A percentile compares a stretch with the other conserved stretches of the same genome.
Conservation (phyloP, 495 filamentous ascomycete species). For the Penicillium robsamsonii region DNA sequence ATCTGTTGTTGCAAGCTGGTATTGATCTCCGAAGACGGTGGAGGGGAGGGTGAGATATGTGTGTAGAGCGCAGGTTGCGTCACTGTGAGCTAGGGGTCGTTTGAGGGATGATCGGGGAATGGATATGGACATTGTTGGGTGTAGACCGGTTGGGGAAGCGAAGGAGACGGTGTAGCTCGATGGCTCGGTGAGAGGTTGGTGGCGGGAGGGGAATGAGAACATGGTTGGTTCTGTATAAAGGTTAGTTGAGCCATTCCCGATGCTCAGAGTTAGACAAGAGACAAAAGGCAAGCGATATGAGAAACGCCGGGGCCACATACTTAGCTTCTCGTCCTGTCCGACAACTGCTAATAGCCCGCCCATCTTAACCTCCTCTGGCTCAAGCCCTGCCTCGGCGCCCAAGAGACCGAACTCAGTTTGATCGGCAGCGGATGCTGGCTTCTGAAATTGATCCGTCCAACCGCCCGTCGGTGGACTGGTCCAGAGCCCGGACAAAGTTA, state of each 20-base stretch:
- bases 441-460: slow-evolving; percentile 52
- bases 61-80: slow-evolving; percentile 66
- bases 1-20: slow-evolving; percentile 68
- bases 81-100: slow-evolving; percentile 32
- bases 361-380: slow-evolving; percentile 70
- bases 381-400: slow-evolving; percentile 58
- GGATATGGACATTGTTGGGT: slow-evolving; percentile 72
- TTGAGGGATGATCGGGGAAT: slow-evolving; percentile 35
- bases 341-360: slow-evolving; percentile 78
- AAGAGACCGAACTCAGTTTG: slow-evolving; percentile 83
- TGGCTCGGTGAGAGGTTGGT: slow-evolving; percentile 57
- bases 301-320: slow-evolving; percentile 42
- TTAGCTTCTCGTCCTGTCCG: slow-evolving; percentile 66
- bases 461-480: slow-evolving; percentile 39
- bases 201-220: slow-evolving; percentile 88
- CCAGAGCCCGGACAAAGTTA: slow-evolving; percentile 64
- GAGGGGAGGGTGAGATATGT: slow-evolving; percentile 86
- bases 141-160: slow-evolving; percentile 72
- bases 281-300: neutral
- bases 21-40: slow-evolving; percentile 79
- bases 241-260: slow-evolving; percentile 6
- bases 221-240: slow-evolving; percentile 59
- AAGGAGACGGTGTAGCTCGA: slow-evolving; percentile 53
- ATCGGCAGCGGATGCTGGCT: slow-evolving; percentile 33
- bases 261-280: neutral